Base-by-base conservation (phyloP, 2,329 filamentous ascomycete species). In the Colletotrichum navitas region DNA sequence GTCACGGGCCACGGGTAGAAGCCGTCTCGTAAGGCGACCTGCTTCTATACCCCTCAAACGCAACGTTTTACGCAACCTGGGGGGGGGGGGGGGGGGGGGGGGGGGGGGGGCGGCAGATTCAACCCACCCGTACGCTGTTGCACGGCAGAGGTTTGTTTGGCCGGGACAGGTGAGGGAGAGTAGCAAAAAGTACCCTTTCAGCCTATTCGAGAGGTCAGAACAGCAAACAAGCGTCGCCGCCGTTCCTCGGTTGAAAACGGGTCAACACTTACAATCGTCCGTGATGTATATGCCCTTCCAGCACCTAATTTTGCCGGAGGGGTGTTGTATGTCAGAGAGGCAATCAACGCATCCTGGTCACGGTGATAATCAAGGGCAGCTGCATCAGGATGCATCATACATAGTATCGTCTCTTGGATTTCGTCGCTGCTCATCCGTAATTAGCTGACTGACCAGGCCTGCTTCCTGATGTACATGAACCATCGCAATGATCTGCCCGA, bases 401-500 rank as follows among this genome's bases (percentile, higher is more conserved):
- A 54, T 68, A 68, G 59, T 60, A 39, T 59, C 68, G 43, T 68
- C 52, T 60, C 49, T 51, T 63, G 61, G 47, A 54, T 68, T 63
- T 68, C 59, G 39, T 68, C 39, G 65, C 65, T 63, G 45, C 59
- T 71, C 68, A 49, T 68, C 43, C 65, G 65, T 63, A 47, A 71
- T 63, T 68, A 68, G 68, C 68, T 68, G 68, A 65, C 68, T 71
- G 65, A 68, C 65, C 68, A 63, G 65, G 59, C 68, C 65, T 68
- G 68, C 68, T 71, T 71, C 58, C 52, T 71, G 68, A 60, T 68
- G 59, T 59, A 71, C 68, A 68, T 71, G 65, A 71, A 58, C 54
- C 68, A 49, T 68, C 65, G 58, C 66, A 58, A 63, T 68, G 52
- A 63, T 71, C 52, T 68, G 45, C 59, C 65, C 52, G 54, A 63